Base-by-base conservation (phyloP, 768 basidiomycete genomes). In the Antrodiella citrinella region DNA sequence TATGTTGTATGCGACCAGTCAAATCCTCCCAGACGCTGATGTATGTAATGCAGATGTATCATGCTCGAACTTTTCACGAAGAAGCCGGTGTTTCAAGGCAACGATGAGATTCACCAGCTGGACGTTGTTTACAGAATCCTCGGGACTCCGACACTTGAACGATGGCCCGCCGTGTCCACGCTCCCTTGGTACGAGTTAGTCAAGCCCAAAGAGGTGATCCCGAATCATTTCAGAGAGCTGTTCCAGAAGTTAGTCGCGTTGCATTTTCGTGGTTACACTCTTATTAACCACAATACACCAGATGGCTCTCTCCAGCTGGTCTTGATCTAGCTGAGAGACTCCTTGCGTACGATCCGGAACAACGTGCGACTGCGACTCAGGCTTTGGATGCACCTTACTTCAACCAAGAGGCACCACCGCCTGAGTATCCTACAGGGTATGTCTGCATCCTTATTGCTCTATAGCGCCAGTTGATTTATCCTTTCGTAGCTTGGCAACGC, bases 121-220 rank as follows among this genome's bases (percentile, higher is more conserved):
- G 91, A 97, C 51, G 86, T 87, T 25, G 86, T 99, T 52, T 96
- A 91, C 71, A 82, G 79, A 58, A 77, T 94, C 38, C 77, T 96
- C 63, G 96, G 96, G 18, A 94, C 94, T 1, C 95, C 96, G 0
- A 83, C 80, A 21, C 65, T 78, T 10, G 80, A 84, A 24, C 80
- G 82, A 47, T 99, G 96, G 96, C 77, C 87, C 3, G 82, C 78
- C 12, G 70, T 97, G 35, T 74, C 78, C 9, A 83, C 83, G 60
- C 69, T 99, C 45, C 96, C 96, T 2, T 99, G 96, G 96, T 99
- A 91, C 62, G 96, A 99, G 65, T 77, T 99, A n/a, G 86, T 99
- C 45, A 93, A 91, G 65, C 93, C 95, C 1, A 85, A 80, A 59
- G 84, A 90, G 45, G 64, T 68, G 11, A 68, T 91, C 9, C 76